Percentiles rank a stretch among this genome's conserved stretches.
These are phyloP conservation scores for Naumovozyma baii DNA, from an alignment of 805 yeast genomes.

Conservation along the genomic window DNA sequence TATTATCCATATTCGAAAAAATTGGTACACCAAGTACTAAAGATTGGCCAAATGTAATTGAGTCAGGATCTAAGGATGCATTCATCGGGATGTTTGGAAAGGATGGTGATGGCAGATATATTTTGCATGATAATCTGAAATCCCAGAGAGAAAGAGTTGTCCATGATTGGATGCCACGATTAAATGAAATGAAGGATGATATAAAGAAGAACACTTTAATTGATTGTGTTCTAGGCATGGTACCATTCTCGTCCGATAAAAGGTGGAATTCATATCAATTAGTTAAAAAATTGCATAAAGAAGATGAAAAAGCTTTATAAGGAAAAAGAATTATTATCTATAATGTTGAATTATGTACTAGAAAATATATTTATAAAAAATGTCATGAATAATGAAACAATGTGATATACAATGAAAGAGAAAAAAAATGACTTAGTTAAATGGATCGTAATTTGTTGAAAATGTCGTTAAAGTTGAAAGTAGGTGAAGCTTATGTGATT, in stretches of 20 bases:
- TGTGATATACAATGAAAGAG: not conserved
- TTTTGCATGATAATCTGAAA: constrained; percentile 7
- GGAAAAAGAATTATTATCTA: not conserved
- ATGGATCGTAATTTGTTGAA: constrained; percentile 9
- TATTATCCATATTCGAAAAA: constrained; percentile 43
- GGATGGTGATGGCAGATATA: constrained; percentile 19
- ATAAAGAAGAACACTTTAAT: constrained; percentile 7
- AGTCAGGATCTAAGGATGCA: constrained; percentile 25
- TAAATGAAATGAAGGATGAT: constrained; percentile 9
- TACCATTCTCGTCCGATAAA: constrained; percentile 38
- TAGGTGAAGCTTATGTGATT: not conserved
- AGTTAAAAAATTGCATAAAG: not conserved
- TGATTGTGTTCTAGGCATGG: constrained; percentile 36
- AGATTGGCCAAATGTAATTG: constrained; percentile 34
- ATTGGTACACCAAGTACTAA: constrained; percentile 53
- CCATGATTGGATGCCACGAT: constrained; percentile 14
- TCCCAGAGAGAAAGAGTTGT: constrained; percentile 8
- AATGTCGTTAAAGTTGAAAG: constrained; percentile 5
- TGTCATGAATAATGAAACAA: not conserved
- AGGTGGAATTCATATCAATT: constrained; percentile 18
- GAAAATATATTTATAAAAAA: not conserved
- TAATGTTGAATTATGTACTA: not conserved
- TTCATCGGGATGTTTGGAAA: constrained; percentile 29
- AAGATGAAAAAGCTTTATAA: not conserved
- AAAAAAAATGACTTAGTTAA: not conserved